These are phyloP conservation scores for Cetradonia linearis DNA, from an alignment of 495 filamentous ascomycete genomes.

Conservation along the genomic window DNA sequence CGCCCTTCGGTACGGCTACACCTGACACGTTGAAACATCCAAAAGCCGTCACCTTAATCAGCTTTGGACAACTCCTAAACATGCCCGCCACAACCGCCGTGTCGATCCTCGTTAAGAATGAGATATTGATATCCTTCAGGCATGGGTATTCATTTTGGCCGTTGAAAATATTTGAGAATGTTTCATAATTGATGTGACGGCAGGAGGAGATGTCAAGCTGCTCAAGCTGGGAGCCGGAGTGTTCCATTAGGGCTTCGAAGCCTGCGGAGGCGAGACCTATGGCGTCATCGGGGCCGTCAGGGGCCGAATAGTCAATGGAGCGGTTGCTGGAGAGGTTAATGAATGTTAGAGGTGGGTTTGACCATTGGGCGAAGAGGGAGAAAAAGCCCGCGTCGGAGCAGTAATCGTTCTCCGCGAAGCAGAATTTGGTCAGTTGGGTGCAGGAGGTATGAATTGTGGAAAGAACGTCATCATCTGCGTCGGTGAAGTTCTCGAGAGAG, in stretches of 20 bases:
- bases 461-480: slow-evolving; percentile 52
- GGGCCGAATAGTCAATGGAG: slow-evolving; percentile 59
- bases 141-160: slow-evolving; percentile 47
- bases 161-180: slow-evolving; percentile 62
- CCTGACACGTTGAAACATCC: slow-evolving; percentile 71
- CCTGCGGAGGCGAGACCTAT: slow-evolving; percentile 63
- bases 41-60: slow-evolving; percentile 69
- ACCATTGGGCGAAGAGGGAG: slow-evolving; percentile 63
- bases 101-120: slow-evolving; percentile 65
- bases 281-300: slow-evolving; percentile 43
- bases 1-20: slow-evolving; percentile 57
- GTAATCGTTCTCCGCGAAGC: slow-evolving; percentile 62
- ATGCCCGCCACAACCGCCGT: slow-evolving; percentile 64
- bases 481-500: slow-evolving; percentile 51
- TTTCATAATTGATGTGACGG: slow-evolving; percentile 57
- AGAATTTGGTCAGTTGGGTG: slow-evolving; percentile 57
- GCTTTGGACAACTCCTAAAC: slow-evolving; percentile 59
- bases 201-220: slow-evolving; percentile 66
- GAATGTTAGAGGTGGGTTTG: slow-evolving; percentile 55
- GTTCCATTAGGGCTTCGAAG: slow-evolving; percentile 72
- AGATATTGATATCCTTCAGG: slow-evolving; percentile 61
- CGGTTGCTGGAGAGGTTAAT: slow-evolving; percentile 66
- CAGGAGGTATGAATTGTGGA: slow-evolving; percentile 58
- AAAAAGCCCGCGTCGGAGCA: slow-evolving; percentile 62
- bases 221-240: slow-evolving; percentile 55